Evolutionary conservation across 2,329 filamentous ascomycete species (phyloP).

Genomic region (Ophioceras dolichostomum): DNA sequence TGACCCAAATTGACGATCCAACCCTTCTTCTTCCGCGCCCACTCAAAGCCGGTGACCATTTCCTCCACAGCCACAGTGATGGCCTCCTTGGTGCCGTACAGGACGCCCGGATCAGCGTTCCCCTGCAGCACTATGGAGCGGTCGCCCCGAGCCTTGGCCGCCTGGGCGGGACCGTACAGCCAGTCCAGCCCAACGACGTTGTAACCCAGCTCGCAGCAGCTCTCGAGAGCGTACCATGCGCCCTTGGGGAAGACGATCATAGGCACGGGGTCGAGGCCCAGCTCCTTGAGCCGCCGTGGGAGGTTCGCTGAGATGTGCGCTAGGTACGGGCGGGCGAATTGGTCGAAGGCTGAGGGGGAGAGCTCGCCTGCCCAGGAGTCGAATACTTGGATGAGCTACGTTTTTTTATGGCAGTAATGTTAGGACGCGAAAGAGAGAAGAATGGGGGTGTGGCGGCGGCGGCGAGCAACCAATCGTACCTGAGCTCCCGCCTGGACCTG

Average conservation of each 20-base stretch:
- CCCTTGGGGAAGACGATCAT: constrained; percentile 99
- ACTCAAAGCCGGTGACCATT: constrained; percentile 78
- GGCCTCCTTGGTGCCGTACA: constrained; percentile 72
- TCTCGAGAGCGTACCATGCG: constrained; percentile 87
- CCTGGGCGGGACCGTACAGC: constrained; percentile 79
- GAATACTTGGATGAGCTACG: constrained; percentile 81
- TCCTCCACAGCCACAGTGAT: constrained; percentile 74
- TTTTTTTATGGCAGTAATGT: constrained; percentile 1
- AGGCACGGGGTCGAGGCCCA: constrained; percentile 69
- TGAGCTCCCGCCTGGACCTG: constrained; percentile 92
- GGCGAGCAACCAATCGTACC: constrained; percentile 33
- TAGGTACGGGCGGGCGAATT: constrained; percentile 79
- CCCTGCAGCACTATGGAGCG: constrained; percentile 74
- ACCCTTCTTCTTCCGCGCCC: constrained; percentile 64
- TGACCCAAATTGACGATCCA: constrained; percentile 98
- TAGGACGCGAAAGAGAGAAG: too few species aligned
- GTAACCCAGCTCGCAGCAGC: constrained; percentile 79
- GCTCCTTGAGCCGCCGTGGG: constrained; percentile 58
- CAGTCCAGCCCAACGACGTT: constrained; percentile 92
- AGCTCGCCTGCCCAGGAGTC: constrained; percentile 97
- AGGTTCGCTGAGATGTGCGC: constrained; percentile 72
- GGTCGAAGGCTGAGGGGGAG: constrained; percentile 68
- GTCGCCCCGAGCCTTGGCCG: constrained; percentile 66
- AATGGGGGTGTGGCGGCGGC: too few species aligned
- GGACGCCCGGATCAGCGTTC: constrained; percentile 85